These are phyloP conservation scores for Crithidia thermophila DNA, from an alignment of 208 protist genomes.

Conservation along the genomic window DNA sequence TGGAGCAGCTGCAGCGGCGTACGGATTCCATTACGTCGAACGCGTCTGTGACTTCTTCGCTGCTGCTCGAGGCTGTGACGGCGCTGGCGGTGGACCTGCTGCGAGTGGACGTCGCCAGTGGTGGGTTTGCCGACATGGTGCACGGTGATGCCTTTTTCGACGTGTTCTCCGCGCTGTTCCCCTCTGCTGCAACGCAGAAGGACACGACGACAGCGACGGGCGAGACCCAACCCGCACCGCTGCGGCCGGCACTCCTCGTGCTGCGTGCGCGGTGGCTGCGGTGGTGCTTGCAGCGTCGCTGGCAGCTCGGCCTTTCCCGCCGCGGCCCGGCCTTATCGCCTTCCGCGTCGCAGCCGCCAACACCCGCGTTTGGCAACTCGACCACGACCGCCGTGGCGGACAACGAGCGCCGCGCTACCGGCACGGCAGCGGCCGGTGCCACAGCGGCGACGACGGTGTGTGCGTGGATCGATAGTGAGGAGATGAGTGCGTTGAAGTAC, in stretches of 20 bases:
- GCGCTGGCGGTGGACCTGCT: conserved; percentile 31
- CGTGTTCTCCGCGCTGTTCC: conserved; percentile 25
- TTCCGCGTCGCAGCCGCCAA: background rate
- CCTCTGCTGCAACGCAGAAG: background rate
- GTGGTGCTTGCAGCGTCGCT: conserved; percentile 28
- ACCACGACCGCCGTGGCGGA: background rate
- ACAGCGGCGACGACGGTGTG: too few species aligned
- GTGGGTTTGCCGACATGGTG: background rate
- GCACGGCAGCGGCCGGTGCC: too few species aligned
- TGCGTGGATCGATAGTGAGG: conserved; percentile 8
- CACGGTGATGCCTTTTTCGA: conserved; percentile 17
- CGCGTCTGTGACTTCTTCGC: too few species aligned
- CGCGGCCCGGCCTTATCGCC: background rate
- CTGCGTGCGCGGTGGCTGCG: conserved; percentile 33
- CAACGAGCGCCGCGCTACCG: too few species aligned
- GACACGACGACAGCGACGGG: background rate
- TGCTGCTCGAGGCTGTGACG: conserved; percentile 5
- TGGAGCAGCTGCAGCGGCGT: background rate
- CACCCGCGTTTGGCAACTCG: background rate
- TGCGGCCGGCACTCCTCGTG: conserved; percentile 14
- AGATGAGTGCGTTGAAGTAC: conserved; percentile 10
- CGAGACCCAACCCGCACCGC: background rate
- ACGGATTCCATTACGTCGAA: too few species aligned
- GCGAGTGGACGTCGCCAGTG: conserved; percentile 18
- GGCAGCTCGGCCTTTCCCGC: conserved; percentile 2